Percentiles rank a stretch among this genome's conserved stretches.
phyloP scores from a whole-genome alignment of 768 basidiomycete genomes.

The Boletus fagicola region DNA sequence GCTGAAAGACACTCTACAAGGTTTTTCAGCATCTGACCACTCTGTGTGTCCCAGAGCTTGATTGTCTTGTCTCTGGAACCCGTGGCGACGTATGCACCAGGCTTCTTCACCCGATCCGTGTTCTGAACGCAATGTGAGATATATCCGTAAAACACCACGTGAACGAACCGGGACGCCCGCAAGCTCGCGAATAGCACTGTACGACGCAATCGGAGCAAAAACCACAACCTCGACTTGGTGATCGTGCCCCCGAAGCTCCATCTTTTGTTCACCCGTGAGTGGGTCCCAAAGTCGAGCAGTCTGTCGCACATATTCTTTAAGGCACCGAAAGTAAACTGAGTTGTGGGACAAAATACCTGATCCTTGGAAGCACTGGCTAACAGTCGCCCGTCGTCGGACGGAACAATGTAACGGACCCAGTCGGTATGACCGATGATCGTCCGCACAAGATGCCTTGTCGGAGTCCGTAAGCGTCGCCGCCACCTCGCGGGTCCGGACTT shows the following conservation, averaged over 20 bases:
- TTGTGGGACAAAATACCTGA: slow-evolving; percentile 52
- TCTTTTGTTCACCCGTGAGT: slow-evolving; percentile 69
- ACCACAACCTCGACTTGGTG: slow-evolving; percentile 80
- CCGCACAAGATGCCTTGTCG: slow-evolving; percentile 63
- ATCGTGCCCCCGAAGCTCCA: slow-evolving; percentile 84
- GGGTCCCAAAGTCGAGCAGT: slow-evolving; percentile 78
- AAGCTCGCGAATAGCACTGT: slow-evolving; percentile 74
- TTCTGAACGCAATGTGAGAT: slow-evolving; percentile 35
- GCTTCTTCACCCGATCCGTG: slow-evolving; percentile 49
- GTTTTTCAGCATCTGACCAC: slow-evolving; percentile 77
- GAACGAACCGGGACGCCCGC: slow-evolving; percentile 63
- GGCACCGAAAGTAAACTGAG: not conserved
- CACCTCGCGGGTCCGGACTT: slow-evolving; percentile 29
- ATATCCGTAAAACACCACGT: not conserved
- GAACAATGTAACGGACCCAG: slow-evolving; percentile 75
- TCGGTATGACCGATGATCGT: slow-evolving; percentile 77
- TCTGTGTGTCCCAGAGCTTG: slow-evolving; percentile 85
- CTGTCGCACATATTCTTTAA: slow-evolving; percentile 37
- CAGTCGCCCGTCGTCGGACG: slow-evolving; percentile 69
- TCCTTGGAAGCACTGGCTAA: slow-evolving; percentile 84
- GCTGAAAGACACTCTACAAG: slow-evolving; percentile 46
- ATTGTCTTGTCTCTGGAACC: slow-evolving; percentile 91
- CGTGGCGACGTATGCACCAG: slow-evolving; percentile 66
- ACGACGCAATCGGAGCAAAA: slow-evolving; percentile 77
- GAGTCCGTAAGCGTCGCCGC: slow-evolving; percentile 11